phyloP scores from a whole-genome alignment of 768 basidiomycete species.

The Amanita molliuscula region DNA sequence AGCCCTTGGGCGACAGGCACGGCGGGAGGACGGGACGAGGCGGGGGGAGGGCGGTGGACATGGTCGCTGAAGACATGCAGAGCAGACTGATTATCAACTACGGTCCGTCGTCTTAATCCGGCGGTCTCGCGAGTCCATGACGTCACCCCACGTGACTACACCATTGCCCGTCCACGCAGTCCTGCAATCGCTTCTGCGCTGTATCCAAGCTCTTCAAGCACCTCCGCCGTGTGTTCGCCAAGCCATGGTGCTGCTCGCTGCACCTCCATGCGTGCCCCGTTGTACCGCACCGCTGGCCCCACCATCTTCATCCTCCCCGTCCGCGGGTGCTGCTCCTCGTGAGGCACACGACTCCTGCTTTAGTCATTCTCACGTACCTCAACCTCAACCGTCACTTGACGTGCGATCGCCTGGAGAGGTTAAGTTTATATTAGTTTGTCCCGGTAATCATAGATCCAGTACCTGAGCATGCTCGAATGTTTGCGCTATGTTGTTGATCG shows the following conservation, averaged over 20 bases:
- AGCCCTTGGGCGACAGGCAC: not conserved
- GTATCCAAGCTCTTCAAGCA: slow-evolving; percentile 29
- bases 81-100: slow-evolving; percentile 15
- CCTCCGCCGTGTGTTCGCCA: slow-evolving; percentile 77
- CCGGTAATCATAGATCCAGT: slow-evolving; percentile 8
- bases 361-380: slow-evolving; percentile 39
- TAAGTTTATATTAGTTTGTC: slow-evolving; percentile 6
- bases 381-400: slow-evolving; percentile 66
- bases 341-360: not conserved
- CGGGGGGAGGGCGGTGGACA: slow-evolving; percentile 8
- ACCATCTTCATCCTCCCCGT: slow-evolving; percentile 72
- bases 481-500: slow-evolving; percentile 85
- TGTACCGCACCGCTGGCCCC: slow-evolving; percentile 73
- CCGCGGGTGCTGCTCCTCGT: slow-evolving; percentile 48
- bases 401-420: slow-evolving; percentile 52
- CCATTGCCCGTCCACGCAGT: slow-evolving; percentile 28
- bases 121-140: slow-evolving; percentile 8
- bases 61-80: slow-evolving; percentile 6
- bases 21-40: slow-evolving; percentile 4
- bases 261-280: slow-evolving; percentile 69
- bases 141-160: slow-evolving; percentile 12
- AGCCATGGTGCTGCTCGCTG: slow-evolving; percentile 77
- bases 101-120: slow-evolving; percentile 14
- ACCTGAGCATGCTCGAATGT: slow-evolving; percentile 83
- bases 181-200: slow-evolving; percentile 25